A percentile compares a stretch with the other conserved stretches of the same genome.
Evolutionary conservation across 2,329 filamentous ascomycete genomes (phyloP).

Genomic region (Escovopsis sp.): DNA sequence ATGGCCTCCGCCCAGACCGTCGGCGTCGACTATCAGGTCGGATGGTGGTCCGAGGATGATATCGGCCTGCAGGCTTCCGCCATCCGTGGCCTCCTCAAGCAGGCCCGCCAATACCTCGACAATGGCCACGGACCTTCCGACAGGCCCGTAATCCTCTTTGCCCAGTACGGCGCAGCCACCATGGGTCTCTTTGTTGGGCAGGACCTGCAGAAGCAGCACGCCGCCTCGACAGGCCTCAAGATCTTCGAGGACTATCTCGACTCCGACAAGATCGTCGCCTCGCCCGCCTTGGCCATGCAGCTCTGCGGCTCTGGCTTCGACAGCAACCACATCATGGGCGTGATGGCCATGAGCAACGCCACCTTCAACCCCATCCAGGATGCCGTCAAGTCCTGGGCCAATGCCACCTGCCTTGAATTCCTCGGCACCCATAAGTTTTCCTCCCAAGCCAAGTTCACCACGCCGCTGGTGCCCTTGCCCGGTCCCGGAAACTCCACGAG

Average conservation of each 20-base stretch:
- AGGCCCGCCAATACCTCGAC: slow-evolving; percentile 16
- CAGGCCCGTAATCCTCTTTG: slow-evolving; percentile 16
- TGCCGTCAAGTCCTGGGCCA: slow-evolving; percentile 16
- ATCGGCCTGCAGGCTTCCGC: slow-evolving; percentile 8
- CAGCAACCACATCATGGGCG: slow-evolving; percentile 19
- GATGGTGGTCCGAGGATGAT: slow-evolving; percentile 14
- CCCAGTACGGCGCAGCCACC: slow-evolving; percentile 14
- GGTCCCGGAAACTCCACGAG: too few relatives aligned
- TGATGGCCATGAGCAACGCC: slow-evolving; percentile 17
- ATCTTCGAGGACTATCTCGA: slow-evolving; percentile 12
- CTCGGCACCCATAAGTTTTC: too few relatives aligned
- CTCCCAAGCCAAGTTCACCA: too few relatives aligned
- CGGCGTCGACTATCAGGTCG: slow-evolving; percentile 12
- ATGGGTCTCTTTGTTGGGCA: slow-evolving; percentile 23
- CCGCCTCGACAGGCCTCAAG: slow-evolving; percentile 13
- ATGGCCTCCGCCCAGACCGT: slow-evolving; percentile 8
- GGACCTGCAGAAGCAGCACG: slow-evolving; percentile 14
- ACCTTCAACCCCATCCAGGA: slow-evolving; percentile 18
- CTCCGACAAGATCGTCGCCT: slow-evolving; percentile 7
- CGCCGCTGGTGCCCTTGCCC: too few relatives aligned
- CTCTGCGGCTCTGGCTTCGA: slow-evolving; percentile 17
- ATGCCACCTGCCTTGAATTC: slow-evolving; percentile 12
- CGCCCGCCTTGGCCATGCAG: slow-evolving; percentile 20
- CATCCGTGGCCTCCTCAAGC: slow-evolving; percentile 12
- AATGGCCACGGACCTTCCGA: slow-evolving; percentile 10